Evolutionary conservation across 1,284 basidiomycete species (phyloP), one percentile per base, ranked within the genome.

Genomic region (Ceratobasidium sp.): DNA sequence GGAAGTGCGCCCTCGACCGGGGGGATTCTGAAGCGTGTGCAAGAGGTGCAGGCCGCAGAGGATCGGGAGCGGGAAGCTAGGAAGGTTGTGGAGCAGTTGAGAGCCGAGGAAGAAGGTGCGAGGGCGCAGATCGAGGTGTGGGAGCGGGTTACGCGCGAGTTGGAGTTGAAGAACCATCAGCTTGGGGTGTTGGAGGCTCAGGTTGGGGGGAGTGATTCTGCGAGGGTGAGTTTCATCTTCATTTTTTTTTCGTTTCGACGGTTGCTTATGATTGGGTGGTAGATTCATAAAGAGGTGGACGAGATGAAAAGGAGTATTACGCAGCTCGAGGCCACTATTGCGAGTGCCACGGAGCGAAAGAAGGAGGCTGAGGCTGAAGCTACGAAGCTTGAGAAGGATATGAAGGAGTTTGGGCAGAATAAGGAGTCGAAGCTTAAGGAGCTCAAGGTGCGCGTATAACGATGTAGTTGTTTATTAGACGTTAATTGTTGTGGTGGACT

Each of bases 351-450:
- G 83, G 88, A 91, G 77, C 94, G 94, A 82, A 94, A 97, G 83
- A 90, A 90, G 81, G 88, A 87, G 1, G 95, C 96, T 0, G 87
- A 92, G 74, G 91, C 88, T 0, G 96, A 99, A 80, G 91, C 91
- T 83, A 92, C 92, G 86, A 94, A 93, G 80, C 91, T 99, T 33
- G 94, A 99, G 85, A 93, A 93, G 83, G 98, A 99, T 84, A 99
- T 99, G 96, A 91, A 91, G 74, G 98, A 99, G 87, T 98, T 99
- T 87, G 97, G 98, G 87, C 93, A 96, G 84, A 97, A 99, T 87
- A 98, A 98, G 84, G 97, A 98, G 77, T 95, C 95, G 65, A 99
- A 99, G 86, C 94, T 97, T 76, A 94, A 94, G 56, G 94, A 99
- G 84, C 91, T 99, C 81, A 97, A 96, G 88, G 95, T 94, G 74